Evolutionary conservation across 257 asterid genomes (phyloP).

Genomic region (Jacaranda mimosifolia): DNA sequence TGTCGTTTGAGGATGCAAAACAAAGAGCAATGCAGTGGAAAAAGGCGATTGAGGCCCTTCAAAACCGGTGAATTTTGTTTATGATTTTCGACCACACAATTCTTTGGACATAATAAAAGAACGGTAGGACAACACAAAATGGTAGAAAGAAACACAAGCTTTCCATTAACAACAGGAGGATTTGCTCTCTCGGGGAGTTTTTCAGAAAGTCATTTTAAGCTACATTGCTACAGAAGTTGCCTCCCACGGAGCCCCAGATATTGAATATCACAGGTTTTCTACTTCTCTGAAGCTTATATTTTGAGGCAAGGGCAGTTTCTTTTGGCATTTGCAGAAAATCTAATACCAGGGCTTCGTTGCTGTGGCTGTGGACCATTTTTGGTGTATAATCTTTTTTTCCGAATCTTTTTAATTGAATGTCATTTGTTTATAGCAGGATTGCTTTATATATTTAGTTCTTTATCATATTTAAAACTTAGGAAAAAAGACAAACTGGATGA

Average conservation of each 20-base stretch:
- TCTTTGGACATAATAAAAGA: constrained; percentile 54
- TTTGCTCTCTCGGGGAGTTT: constrained; percentile 34
- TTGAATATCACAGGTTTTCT: neutral
- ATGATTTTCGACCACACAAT: constrained; percentile 42
- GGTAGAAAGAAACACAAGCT: constrained; percentile 42
- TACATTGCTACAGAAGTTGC: constrained; percentile 7
- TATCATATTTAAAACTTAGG: neutral
- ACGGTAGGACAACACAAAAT: constrained; percentile 30
- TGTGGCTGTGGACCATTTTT: constrained; percentile 41
- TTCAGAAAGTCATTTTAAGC: constrained; percentile 18
- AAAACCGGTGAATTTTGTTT: constrained; percentile 60
- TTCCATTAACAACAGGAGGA: constrained; percentile 39
- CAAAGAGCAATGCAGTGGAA: constrained; percentile 95
- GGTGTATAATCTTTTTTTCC: constrained; percentile 25
- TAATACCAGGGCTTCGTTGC: neutral
- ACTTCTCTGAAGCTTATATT: neutral
- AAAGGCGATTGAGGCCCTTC: constrained; percentile 93
- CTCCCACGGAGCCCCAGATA: neutral
- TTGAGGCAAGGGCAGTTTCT: neutral
- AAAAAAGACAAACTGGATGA: constrained; percentile 18
- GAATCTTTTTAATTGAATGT: constrained; percentile 11
- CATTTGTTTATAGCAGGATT: constrained; percentile 41
- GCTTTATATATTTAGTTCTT: constrained; percentile 10
- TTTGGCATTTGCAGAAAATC: constrained; percentile 19
- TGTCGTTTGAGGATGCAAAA: constrained; percentile 90